A percentile compares a stretch with the other conserved stretches of the same genome.
Evolutionary conservation across 768 basidiomycete genomes (phyloP).

Genomic region (Mycena galopus): DNA sequence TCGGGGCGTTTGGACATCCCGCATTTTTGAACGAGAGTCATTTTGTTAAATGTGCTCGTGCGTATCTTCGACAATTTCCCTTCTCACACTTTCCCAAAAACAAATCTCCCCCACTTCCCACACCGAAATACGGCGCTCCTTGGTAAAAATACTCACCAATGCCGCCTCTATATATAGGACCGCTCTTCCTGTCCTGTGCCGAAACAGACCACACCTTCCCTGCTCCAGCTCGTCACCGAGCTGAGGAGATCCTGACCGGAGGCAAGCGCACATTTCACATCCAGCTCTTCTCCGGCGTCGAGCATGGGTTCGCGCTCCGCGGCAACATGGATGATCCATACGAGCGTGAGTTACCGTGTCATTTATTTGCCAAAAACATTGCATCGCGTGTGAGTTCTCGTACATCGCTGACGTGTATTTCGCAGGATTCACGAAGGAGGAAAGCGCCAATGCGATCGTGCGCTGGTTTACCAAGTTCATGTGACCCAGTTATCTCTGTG

Average conservation of each 20-base stretch:
- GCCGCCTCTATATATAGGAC: constrained; percentile 38
- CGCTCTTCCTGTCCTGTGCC: constrained; percentile 56
- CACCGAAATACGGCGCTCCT: background rate
- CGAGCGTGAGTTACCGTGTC: constrained; percentile 28
- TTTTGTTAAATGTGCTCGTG: constrained; percentile 50
- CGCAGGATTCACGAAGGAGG: constrained; percentile 36
- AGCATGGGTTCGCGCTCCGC: constrained; percentile 39
- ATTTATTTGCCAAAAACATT: no score
- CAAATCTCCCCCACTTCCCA: background rate
- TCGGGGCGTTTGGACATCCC: constrained; percentile 56
- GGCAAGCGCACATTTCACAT: constrained; percentile 46
- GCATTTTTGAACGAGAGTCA: constrained; percentile 49
- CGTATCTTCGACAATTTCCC: constrained; percentile 26
- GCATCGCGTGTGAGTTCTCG: no score
- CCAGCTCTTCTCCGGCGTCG: constrained; percentile 57
- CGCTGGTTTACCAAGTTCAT: constrained; percentile 31
- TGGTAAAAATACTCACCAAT: background rate
- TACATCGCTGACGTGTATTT: background rate
- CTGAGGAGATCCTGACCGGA: constrained; percentile 57
- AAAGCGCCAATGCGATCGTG: constrained; percentile 33
- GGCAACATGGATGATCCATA: constrained; percentile 35
- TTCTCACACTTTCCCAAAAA: background rate
- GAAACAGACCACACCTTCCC: constrained; percentile 60
- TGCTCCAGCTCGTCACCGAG: constrained; percentile 48
- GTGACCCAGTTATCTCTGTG: no score